Evolutionary conservation across 306 rosid species (phyloP).

Genomic region (Cicer arietinum): DNA sequence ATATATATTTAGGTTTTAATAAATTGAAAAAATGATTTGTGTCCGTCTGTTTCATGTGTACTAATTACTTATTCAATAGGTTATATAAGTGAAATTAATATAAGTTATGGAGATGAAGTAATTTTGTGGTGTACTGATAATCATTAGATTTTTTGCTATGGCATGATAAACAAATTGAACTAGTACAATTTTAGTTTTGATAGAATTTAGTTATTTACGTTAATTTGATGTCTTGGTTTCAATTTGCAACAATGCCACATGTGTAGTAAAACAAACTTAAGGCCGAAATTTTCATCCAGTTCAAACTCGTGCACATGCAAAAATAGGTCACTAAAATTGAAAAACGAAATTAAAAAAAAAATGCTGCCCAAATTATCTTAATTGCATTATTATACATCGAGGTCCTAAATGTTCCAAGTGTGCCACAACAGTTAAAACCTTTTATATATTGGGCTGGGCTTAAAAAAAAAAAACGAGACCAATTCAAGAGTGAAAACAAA

Average conservation of each 20-base stretch:
- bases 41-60: conserved; percentile 8
- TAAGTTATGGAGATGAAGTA: background rate
- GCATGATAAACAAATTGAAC: background rate
- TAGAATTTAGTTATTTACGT: background rate
- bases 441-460: background rate
- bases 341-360: too few relatives aligned
- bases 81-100: conserved; percentile 11
- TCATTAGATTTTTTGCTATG: background rate
- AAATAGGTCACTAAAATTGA: background rate
- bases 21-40: background rate
- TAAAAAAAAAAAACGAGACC: background rate
- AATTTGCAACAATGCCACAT: too few relatives aligned
- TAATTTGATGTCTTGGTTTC: too few relatives aligned
- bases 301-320: background rate
- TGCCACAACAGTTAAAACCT: too few relatives aligned
- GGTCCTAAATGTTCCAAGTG: too few relatives aligned
- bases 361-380: too few relatives aligned
- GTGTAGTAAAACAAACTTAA: too few relatives aligned
- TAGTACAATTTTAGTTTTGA: background rate
- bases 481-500: background rate
- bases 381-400: too few relatives aligned
- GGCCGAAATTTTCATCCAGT: background rate
- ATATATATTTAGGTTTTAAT: background rate
- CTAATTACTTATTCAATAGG: background rate
- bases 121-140: background rate